Evolutionary conservation across 306 rosid genomes (phyloP), one percentile per base, ranked within the genome.

Genomic region (Casuarina cunninghamiana): DNA sequence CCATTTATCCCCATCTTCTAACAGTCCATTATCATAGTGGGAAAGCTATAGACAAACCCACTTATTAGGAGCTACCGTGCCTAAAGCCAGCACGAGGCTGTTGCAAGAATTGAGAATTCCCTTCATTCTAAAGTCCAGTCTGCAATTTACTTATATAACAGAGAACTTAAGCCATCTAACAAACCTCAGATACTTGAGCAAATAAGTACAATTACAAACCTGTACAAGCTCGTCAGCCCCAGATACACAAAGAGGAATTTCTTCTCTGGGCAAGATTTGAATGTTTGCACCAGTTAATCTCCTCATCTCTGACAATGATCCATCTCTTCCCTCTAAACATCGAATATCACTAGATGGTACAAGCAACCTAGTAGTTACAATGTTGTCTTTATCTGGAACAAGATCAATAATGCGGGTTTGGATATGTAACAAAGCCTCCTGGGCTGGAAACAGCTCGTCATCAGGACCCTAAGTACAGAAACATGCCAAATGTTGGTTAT

Each of bases 371-470:
- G 99, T 95, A 82, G 96, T 96, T 83, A 96, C 80, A 57, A 84
- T 78, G 80, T 88, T 87, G 75, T 93, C 98, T 75, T 84, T 85
- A 58, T 93, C 99, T 26, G 90, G 92, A 75, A 82, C 80, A 54
- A 95, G 97, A 90, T 96, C 97, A 2, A 88, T 96, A 72, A 96
- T 96, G 77, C 86, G 88, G 65, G 88, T 85, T 87, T 96, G 99
- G 81, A 96, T 87, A 85, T 96, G 99, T 86, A 96, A 82, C 86
- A 96, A 82, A 86, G 99, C 99, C 85, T 96, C 99, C 86, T 96
- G 99, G 72, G 99, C 99, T 66, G 99, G 99, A 88, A 96, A 96
- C 73, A 96, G 86, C 90, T 86, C 91, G 71, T 96, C 96, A 82
- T 96, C 96, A 61, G 99, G 99, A 75, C 92, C 98, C 99, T 95